A percentile compares a stretch with the other conserved stretches of the same genome.
These are phyloP conservation scores for Pseudocercospora macadamiae DNA, from an alignment of 2,329 filamentous ascomycete species.

Conservation along the genomic window DNA sequence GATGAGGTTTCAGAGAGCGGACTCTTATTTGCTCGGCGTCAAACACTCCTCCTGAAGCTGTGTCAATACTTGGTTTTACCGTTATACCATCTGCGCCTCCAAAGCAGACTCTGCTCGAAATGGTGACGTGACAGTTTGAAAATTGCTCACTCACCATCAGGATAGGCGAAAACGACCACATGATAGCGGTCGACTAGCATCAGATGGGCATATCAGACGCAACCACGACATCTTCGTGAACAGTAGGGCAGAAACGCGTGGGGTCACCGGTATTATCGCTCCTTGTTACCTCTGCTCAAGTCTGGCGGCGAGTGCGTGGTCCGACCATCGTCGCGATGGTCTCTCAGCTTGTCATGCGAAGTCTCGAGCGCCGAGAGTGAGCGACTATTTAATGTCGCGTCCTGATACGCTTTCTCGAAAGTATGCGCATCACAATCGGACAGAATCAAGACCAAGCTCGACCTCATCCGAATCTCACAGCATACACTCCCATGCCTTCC, in stretches of 20 bases:
- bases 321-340: no score
- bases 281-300: no score
- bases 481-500: background rate
- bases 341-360: background rate
- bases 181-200: background rate
- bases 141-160: background rate
- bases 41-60: background rate
- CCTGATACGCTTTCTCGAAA: no score
- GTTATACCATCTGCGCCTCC: background rate
- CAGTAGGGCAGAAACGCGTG: background rate
- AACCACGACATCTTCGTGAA: background rate
- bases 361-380: background rate
- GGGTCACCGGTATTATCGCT: background rate
- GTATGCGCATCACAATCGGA: no score
- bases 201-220: background rate
- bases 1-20: background rate
- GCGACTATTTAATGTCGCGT: no score
- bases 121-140: background rate
- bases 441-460: background rate
- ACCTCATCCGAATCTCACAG: background rate
- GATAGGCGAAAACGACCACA: background rate
- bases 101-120: background rate
- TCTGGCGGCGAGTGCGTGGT: background rate
- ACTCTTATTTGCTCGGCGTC: background rate
- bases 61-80: background rate